Evolutionary conservation across 2,329 filamentous ascomycete species (phyloP).

Genomic region (Penicillium digitatum): DNA sequence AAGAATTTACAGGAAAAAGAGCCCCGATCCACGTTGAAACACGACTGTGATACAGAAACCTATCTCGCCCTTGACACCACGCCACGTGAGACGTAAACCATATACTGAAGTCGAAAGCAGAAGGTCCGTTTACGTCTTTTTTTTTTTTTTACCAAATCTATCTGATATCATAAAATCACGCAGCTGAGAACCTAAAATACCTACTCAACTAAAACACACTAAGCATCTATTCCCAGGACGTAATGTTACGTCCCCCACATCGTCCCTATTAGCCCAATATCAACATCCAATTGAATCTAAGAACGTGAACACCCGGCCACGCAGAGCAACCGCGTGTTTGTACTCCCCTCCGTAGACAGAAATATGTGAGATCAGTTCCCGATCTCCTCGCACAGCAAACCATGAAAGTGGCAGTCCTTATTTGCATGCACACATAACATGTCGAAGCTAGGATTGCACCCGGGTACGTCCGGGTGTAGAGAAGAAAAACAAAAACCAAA

Average conservation of each 20-base stretch:
- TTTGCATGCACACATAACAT: not conserved
- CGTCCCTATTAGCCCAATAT: not conserved
- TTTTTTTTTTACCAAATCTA: not conserved
- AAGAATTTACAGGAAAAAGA: not conserved
- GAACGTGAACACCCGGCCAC: not conserved
- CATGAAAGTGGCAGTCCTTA: not conserved
- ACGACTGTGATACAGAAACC: not conserved
- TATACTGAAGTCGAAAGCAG: not conserved
- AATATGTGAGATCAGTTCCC: constrained; percentile 4
- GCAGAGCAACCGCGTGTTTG: constrained; percentile 1
- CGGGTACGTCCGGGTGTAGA: not conserved
- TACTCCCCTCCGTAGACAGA: not conserved
- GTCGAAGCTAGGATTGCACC: not conserved
- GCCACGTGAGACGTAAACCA: not conserved
- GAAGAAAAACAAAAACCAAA: too few species aligned
- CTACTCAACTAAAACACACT: not conserved
- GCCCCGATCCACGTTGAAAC: not conserved
- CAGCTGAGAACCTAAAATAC: not conserved
- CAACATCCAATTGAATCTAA: not conserved
- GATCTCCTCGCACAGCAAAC: not conserved
- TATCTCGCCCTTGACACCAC: not conserved
- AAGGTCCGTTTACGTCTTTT: too few species aligned
- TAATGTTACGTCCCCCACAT: not conserved
- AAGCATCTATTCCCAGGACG: not conserved
- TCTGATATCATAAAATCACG: not conserved